Evolutionary conservation across 176 grass and related monocot genomes (phyloP), one percentile per base, ranked within the genome.

Genomic region (Urochloa ruziziensis): DNA sequence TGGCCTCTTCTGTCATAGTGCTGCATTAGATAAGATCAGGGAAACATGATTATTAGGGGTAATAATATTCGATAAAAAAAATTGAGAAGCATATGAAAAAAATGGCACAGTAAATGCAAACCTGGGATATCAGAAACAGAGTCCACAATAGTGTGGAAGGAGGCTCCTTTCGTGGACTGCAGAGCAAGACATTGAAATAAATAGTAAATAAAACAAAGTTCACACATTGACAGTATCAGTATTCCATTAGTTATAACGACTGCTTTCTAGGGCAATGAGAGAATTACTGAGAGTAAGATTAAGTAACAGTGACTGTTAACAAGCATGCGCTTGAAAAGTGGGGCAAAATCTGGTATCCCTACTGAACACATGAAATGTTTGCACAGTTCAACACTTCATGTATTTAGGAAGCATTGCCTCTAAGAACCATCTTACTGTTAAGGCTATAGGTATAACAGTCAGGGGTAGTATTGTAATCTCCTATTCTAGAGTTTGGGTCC

Each of bases 101-200:
- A 80, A 88, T 47, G 33, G 67, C 18, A 77, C 54, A 84, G 19
- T 25, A 86, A 87, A 80, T 67, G 21, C 83, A 81, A 84, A 99
- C 97, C 97, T 99, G 97, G 73, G 97, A 96, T 79, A 99, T 79
- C 89, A 99, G 75, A 83, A 99, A 90, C 43, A 99, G 62, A 60
- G 91, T 94, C 97, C 97, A 99, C 88, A 99, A 74, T 64, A 94
- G 81, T 77, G 93, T 99, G 67, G 97, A 96, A 70, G 97, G 97
- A 74, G 93, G 93, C 72, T 99, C 93, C 83, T 87, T 89, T 74
- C 91, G 91, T 52, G 74, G 42, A 82, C 97, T 99, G 85, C 78
- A 86, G 79, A 56, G 33, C 4, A 49, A 40, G 2, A 40, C 4
- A 53, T 18, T 28, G 9, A 68, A 67, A 29, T 12, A 37, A 80